Conservation (phyloP, 805 yeast genomes). For the Helenozyma baotianmanensis region DNA sequence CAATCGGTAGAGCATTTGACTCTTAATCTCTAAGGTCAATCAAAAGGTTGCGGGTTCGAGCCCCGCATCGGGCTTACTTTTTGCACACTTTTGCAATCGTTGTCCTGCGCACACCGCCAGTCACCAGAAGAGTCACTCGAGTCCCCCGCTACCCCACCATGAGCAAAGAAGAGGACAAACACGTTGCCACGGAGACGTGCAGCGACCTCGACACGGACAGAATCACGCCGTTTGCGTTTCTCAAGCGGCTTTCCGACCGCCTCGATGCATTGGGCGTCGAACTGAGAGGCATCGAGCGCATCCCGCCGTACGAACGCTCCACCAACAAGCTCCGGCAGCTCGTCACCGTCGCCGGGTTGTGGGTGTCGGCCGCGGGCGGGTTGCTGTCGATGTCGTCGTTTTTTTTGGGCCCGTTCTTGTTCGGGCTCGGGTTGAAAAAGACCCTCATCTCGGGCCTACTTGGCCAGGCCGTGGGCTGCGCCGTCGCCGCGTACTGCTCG, state of each 20-base stretch:
- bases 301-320: slow-evolving; percentile 64
- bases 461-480: slow-evolving; percentile 66
- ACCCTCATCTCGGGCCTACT: slow-evolving; percentile 57
- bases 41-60: slow-evolving; percentile 23
- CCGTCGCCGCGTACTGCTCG: slow-evolving; percentile 77
- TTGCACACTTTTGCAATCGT: too few relatives aligned
- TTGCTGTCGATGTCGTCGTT: slow-evolving; percentile 86
- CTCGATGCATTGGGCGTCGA: slow-evolving; percentile 62
- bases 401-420: slow-evolving; percentile 69
- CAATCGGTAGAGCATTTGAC: slow-evolving; percentile 23
- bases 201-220: slow-evolving; percentile 8
- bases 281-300: slow-evolving; percentile 73
- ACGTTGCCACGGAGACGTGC: slow-evolving; percentile 2
- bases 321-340: slow-evolving; percentile 24
- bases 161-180: slow-evolving; percentile 1
- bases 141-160: neutral
- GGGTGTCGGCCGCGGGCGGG: slow-evolving; percentile 86
- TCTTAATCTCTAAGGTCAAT: slow-evolving; percentile 19
- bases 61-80: slow-evolving; percentile 21
- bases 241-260: slow-evolving; percentile 13
- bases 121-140: too few relatives aligned
- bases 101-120: neutral
- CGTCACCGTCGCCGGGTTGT: slow-evolving; percentile 59
- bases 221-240: slow-evolving; percentile 10
- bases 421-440: slow-evolving; percentile 63